phyloP scores from a whole-genome alignment of 257 asterid genomes.

The Phtheirospermum japonicum region DNA sequence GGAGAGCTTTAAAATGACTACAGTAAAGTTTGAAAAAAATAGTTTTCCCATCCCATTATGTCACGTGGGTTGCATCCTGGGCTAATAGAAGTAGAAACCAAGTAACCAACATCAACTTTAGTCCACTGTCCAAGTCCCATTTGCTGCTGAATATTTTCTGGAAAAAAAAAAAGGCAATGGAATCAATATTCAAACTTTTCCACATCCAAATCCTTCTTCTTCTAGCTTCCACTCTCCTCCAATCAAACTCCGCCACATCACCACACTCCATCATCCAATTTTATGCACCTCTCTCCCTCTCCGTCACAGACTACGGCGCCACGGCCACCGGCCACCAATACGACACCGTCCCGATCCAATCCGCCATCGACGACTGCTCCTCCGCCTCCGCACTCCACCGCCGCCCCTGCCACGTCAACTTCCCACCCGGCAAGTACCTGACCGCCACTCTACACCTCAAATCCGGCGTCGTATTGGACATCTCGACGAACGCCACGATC shows the following conservation, averaged over 20 bases:
- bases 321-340: conserved; percentile 57
- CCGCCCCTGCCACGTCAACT: conserved; percentile 60
- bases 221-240: conserved; percentile 33
- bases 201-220: conserved; percentile 27
- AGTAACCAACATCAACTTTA: too few species aligned
- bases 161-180: conserved; percentile 24
- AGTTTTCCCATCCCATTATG: too few species aligned
- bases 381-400: conserved; percentile 27
- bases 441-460: conserved; percentile 66
- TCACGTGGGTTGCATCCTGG: too few species aligned
- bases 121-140: too few species aligned
- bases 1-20: too few species aligned
- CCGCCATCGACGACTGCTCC: conserved; percentile 70
- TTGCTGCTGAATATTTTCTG: too few species aligned
- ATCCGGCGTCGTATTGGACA: conserved; percentile 62
- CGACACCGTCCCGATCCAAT: conserved; percentile 76
- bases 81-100: too few species aligned
- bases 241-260: conserved; percentile 47
- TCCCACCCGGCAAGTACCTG: conserved; percentile 78
- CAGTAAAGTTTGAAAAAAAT: too few species aligned
- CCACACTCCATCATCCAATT: conserved; percentile 43
- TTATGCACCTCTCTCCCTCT: conserved; percentile 42
- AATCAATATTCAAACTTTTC: conserved; percentile 1
- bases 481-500: conserved; percentile 50
- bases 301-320: conserved; percentile 73